Evolutionary conservation across 2,329 filamentous ascomycete genomes (phyloP), one percentile per base, ranked within the genome.

Genomic region (Amauroascus niger): DNA sequence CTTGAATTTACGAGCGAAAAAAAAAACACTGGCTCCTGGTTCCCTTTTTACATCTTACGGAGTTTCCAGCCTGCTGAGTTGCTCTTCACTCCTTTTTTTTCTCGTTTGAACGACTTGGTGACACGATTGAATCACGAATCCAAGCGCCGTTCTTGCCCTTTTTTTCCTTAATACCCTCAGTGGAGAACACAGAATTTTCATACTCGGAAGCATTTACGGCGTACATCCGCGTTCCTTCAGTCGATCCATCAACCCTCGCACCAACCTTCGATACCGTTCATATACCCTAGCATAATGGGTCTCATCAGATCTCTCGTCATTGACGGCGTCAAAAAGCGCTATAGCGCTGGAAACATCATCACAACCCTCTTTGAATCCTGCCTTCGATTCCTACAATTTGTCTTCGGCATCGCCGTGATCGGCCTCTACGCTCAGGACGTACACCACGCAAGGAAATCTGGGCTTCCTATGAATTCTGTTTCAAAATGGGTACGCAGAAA

Each of bases 341-440:
- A 59, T 41, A 26, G 55, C 49, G 48, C 56, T 53, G 45, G 56
- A 51, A 55, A 56, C 13, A 47, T 56, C 49, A 52, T 60, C 54
- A 43, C 55, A 13, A 53, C 56, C 16, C 59, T 67, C 51, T 28
- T 65, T 18, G 60, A 66, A 14, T 58, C 61, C 22, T 59, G 77
- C 59, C 71, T 89, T n/a, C 86, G 90, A 65, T 76, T 90, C 67
- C 70, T 84, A 57, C 87, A 91, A 64, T 83, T 95, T 64, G 77
- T 86, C 54, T 76, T 94, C 59, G 87, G 82, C 13, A 71, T 95
- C 54, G 79, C 85, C 1, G 85, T 93, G 52, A 83, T 84, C 59
- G 89, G 86, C 0, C 79, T 95, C 18, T 95, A 93, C 60, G 86
- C 82, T 33, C 70, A 77, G 22, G 86, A 91, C 64, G 71, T 93